These are phyloP conservation scores for Lenzites betulinus DNA, from an alignment of 768 basidiomycete species.

Conservation along the genomic window DNA sequence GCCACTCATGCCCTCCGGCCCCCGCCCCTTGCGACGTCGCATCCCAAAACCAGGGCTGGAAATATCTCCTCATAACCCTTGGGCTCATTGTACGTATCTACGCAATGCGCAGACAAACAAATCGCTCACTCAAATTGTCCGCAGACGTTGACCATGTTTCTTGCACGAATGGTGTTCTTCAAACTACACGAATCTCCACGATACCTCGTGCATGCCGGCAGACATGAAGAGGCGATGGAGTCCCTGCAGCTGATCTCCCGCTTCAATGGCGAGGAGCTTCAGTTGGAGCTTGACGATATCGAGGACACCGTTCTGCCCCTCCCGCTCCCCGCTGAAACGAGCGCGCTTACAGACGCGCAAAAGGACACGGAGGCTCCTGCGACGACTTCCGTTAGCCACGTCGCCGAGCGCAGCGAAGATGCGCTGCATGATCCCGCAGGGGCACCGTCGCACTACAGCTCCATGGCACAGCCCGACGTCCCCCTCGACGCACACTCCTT, in stretches of 20 bases:
- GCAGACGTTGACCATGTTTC: slow-evolving; percentile 89
- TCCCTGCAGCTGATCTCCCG: slow-evolving; percentile 81
- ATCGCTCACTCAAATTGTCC: neutral
- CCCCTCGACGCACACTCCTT: slow-evolving; percentile 31
- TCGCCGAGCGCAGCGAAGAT: slow-evolving; percentile 18
- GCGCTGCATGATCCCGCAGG: slow-evolving; percentile 15
- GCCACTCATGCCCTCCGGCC: slow-evolving; percentile 60
- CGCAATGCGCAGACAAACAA: too few relatives aligned
- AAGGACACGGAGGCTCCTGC: slow-evolving; percentile 1
- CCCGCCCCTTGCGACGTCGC: slow-evolving; percentile 62
- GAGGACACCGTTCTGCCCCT: slow-evolving; percentile 40
- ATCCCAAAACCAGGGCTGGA: slow-evolving; percentile 84
- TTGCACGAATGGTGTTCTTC: slow-evolving; percentile 87
- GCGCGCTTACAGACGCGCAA: neutral
- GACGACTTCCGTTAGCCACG: neutral
- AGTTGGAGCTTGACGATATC: slow-evolving; percentile 73
- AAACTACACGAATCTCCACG: slow-evolving; percentile 92
- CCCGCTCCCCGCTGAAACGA: neutral
- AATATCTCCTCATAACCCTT: slow-evolving; percentile 74
- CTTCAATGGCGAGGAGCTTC: slow-evolving; percentile 78
- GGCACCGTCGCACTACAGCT: slow-evolving; percentile 27
- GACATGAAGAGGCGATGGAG: slow-evolving; percentile 81
- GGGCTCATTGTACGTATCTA: slow-evolving; percentile 73
- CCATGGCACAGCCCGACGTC: slow-evolving; percentile 30
- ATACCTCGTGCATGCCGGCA: slow-evolving; percentile 87